Conservation (phyloP, 192 early-diverging fungal species). For the Lunasporangiospora selenospora region DNA sequence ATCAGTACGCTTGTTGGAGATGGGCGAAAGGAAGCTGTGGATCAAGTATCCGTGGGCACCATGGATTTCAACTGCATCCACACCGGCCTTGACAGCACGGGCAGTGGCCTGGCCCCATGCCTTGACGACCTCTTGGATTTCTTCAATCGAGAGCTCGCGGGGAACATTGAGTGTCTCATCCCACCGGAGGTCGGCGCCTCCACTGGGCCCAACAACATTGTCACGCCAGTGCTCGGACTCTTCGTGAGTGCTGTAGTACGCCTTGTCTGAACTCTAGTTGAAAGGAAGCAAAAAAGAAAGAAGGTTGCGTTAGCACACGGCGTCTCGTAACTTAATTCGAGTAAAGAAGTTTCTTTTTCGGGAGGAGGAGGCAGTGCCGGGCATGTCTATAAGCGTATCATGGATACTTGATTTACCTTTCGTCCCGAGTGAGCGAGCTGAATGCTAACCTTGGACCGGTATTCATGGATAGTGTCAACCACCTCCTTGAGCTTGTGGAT, state of each 20-base stretch:
- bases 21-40: constrained; percentile 79
- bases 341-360: too few species aligned
- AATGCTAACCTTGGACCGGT: constrained; percentile 67
- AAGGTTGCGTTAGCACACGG: too few species aligned
- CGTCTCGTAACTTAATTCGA: too few species aligned
- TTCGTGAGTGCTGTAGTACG: constrained; percentile 10
- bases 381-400: constrained; percentile 14
- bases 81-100: constrained; percentile 80
- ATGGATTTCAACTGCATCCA: constrained; percentile 92
- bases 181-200: constrained; percentile 52
- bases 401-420: constrained; percentile 62
- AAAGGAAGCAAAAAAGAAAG: neutral
- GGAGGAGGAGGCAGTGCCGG: constrained; percentile 10
- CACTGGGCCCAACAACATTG: constrained; percentile 69
- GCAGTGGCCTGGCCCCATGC: constrained; percentile 71
- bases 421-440: constrained; percentile 88
- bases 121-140: constrained; percentile 69
- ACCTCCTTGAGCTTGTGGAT: constrained; percentile 64
- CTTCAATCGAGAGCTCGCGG: constrained; percentile 65
- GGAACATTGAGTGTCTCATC: constrained; percentile 51
- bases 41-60: constrained; percentile 92
- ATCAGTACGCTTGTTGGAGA: constrained; percentile 89
- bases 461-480: constrained; percentile 66
- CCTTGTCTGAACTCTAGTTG: constrained; percentile 20
- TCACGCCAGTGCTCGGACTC: constrained; percentile 76